Percentiles rank a stretch among this genome's conserved stretches.
Evolutionary conservation across 371 early-diverging fungal species (phyloP).

Genomic region (Globomyces sp.): DNA sequence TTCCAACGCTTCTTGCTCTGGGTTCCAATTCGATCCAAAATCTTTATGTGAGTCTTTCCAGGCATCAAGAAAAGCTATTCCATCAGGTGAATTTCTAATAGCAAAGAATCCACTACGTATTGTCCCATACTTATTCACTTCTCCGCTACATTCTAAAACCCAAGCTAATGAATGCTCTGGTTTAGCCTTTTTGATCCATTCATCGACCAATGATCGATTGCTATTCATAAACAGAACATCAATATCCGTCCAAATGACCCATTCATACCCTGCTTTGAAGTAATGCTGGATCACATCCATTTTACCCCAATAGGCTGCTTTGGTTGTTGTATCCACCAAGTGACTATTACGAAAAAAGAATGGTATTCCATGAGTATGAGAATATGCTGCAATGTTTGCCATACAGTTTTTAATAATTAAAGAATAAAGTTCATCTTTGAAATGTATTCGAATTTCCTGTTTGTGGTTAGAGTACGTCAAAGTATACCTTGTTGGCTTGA

Average conservation of each 20-base stretch:
- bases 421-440: not conserved
- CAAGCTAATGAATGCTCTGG: not conserved
- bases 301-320: conserved; percentile 13
- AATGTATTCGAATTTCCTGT: not conserved
- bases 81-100: not conserved
- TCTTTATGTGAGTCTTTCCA: not conserved
- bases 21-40: conserved; percentile 2
- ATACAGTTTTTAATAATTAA: not conserved
- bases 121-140: not conserved
- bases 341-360: conserved; percentile 8
- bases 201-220: not conserved
- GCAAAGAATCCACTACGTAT: not conserved
- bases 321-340: conserved; percentile 1
- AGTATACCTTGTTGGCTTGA: not conserved
- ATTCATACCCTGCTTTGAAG: not conserved
- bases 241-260: conserved; percentile 10
- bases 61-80: not conserved
- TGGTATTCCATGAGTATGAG: not conserved
- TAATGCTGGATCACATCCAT: conserved; percentile 11
- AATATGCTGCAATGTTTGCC: conserved; percentile 1
- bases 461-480: too few relatives aligned
- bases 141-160: not conserved
- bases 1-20: conserved; percentile 3
- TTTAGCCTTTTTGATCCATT: not conserved
- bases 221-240: conserved; percentile 2